Percentiles rank a stretch among this genome's conserved stretches.
Evolutionary conservation across 495 filamentous ascomycete genomes (phyloP).

Genomic region (Bacidia gigantensis): DNA sequence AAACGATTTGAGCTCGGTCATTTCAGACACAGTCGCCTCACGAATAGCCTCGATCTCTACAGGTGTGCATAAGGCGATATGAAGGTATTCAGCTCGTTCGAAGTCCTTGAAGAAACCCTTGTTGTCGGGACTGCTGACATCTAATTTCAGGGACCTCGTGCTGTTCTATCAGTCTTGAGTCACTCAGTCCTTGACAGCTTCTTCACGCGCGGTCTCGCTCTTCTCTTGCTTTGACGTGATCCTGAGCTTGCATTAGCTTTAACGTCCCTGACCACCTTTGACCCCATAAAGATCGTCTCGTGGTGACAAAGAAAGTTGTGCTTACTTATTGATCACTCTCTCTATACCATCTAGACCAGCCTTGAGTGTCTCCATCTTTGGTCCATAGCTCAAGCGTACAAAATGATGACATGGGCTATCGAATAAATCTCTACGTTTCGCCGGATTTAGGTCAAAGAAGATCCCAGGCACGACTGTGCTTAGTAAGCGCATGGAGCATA

Average conservation of each 20-base stretch:
- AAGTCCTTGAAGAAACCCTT: no score
- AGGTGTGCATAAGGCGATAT: no score
- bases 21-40: no score
- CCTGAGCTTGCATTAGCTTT: not conserved
- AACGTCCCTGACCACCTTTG: no score
- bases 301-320: not conserved
- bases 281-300: no score
- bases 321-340: conserved; percentile 57
- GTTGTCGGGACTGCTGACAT: no score
- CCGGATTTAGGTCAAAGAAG: conserved; percentile 71
- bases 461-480: conserved; percentile 71
- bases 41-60: no score
- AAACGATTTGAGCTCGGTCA: no score
- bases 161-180: no score
- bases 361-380: conserved; percentile 73
- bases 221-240: not conserved
- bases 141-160: no score
- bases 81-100: no score
- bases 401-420: conserved; percentile 94
- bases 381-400: conserved; percentile 82
- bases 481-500: not conserved
- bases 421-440: conserved; percentile 78
- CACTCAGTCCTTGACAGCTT: not conserved
- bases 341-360: conserved; percentile 84
- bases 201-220: not conserved